Evolutionary conservation across 768 basidiomycete species (phyloP), one percentile per base, ranked within the genome.

Genomic region (Sarcodon aspratus): DNA sequence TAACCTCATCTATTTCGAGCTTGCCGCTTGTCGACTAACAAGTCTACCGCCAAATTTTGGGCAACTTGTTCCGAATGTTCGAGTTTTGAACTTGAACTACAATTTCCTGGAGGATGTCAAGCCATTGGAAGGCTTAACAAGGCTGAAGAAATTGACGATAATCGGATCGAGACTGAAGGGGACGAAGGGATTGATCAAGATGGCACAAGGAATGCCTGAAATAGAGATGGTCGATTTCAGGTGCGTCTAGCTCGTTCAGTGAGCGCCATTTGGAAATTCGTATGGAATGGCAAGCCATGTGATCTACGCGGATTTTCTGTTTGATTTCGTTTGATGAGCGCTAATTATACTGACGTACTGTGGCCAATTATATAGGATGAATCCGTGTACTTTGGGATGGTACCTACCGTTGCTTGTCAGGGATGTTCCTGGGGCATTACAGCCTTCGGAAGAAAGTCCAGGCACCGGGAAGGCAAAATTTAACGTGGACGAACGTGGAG

Each of bases 371-470:
- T 50, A 44, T 56, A 78, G 83, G 65, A 96, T 97, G 92, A 99
- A 99, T 61, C 94, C 96, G 48, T 91, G 87, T 56, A 97, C 94
- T 15, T 80, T 97, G 9, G 89, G 89, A 6, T 95, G 91, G 85
- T 98, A 99, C 65, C 73, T 96, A 33, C 92, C 96, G 18, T 67
- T 97, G 50, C 73, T 93, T 46, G 79, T 87, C 50, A 71, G 75
- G 55, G 80, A 82, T 57, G 69, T 76, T 47, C 78, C 78, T 56
- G 82, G 79, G 9, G 83, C 78, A 50, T 62, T 82, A 57, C 79
- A 82, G 58, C 79, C 82, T 33, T 78, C 76, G 17, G 78, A 76
- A 52, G 51, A 53, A 18, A 27, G 21, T 27, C 21, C 21, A 27
- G 21, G 21, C 21, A 48, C 15, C 32, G 45, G 34, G 44, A 40